Base-by-base conservation (phyloP, 2,329 filamentous ascomycete species). In the Sporothrix pallida region DNA sequence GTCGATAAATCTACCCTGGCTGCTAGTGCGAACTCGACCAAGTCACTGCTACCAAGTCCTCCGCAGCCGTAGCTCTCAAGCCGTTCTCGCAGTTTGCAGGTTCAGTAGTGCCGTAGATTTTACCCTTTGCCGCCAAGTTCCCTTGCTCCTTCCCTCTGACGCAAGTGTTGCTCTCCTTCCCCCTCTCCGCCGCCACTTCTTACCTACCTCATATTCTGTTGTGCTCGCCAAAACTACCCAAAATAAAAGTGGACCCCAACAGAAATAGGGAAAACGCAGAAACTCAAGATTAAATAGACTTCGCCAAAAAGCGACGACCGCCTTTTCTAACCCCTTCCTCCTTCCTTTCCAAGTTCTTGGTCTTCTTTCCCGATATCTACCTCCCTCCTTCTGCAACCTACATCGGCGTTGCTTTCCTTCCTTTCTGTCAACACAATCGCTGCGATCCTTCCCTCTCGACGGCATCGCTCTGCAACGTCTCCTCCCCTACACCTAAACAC, bases 261-360 rank as follows among this genome's bases (percentile, higher is more conserved):
- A 70, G 67, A 70, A 70, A 70, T 48, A 70, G 52, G 68, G 52
- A 70, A 58, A 58, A 58, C 52, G 68, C 52, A 65, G 60, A 69
- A 52, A 67, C 63, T 67, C 44, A 26, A 37, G 65, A 69, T 54
- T 69, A 37, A 69, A 69, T 69, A 69, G 13, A 69, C 20, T 54
- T 68, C 13, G 63, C 67, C 50, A 37, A 20, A 48, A 20, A 42
- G 67, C 42, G 65, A 69, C 65, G 65, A 69, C 65, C 52, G 50
- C 68, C 68, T 48, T 71, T 71, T 62, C 65, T 48, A 20, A 13
- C 56, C 17, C 69, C 52, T 60, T 50, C 63, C 63, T 62, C n/a
- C 50, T 26, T 54, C 52, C 23, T 42, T 48, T 52, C 13, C 12
- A n/a, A 17, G 46, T 52, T 52, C 65, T 50, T n/a, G 63, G 44